These are phyloP conservation scores for Phoma sp. DNA, from an alignment of 2,329 filamentous ascomycete species.

Conservation along the genomic window DNA sequence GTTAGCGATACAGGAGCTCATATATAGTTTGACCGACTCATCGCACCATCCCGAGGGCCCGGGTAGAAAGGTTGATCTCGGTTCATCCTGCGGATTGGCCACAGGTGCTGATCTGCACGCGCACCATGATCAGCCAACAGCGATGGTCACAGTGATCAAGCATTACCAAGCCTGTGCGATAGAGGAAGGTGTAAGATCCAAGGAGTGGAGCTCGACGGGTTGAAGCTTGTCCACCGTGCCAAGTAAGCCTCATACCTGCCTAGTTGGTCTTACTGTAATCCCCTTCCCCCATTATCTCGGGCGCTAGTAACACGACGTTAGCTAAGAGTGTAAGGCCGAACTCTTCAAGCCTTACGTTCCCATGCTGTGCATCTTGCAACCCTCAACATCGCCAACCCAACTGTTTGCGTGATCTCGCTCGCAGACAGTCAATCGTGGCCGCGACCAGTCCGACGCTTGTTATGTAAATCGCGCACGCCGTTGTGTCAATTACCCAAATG, in stretches of 20 bases:
- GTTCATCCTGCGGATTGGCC: neutral
- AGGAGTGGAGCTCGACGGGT: slow-evolving; percentile 3
- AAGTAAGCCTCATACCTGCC: slow-evolving; percentile 15
- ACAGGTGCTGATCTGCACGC: slow-evolving; percentile 6
- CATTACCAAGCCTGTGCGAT: slow-evolving; percentile 9
- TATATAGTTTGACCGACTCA: slow-evolving; percentile 5
- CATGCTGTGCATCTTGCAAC: too few species aligned
- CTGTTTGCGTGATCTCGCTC: too few species aligned
- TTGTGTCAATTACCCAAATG: neutral
- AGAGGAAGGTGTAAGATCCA: slow-evolving; percentile 7
- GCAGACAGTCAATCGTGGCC: too few species aligned
- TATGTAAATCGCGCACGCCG: too few species aligned
- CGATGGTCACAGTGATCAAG: neutral
- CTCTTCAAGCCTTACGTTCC: neutral
- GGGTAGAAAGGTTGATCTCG: neutral
- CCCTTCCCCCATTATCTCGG: neutral
- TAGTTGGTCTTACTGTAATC: slow-evolving; percentile 7
- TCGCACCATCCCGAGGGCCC: neutral
- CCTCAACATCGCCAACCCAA: too few species aligned
- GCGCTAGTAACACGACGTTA: neutral
- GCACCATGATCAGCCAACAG: slow-evolving; percentile 5
- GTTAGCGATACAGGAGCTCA: neutral
- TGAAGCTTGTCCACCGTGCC: slow-evolving; percentile 19
- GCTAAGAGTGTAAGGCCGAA: neutral
- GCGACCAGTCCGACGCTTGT: too few species aligned